These are phyloP conservation scores for Cairneyella variabilis DNA, from an alignment of 495 filamentous ascomycete species.

Conservation along the genomic window DNA sequence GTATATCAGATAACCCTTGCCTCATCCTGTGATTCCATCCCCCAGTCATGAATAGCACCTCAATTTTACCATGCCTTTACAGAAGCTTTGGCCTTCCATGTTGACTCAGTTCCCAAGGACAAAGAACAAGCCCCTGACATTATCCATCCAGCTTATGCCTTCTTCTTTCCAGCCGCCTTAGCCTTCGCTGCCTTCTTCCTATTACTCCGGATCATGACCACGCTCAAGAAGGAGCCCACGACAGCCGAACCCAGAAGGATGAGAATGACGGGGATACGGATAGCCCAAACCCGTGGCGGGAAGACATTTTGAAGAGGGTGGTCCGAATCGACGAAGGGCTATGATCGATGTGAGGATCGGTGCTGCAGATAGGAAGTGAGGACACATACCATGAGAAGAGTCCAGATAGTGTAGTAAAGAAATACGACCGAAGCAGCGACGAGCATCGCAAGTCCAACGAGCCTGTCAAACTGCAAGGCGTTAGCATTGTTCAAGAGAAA, in stretches of 20 bases:
- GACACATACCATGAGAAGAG: slow-evolving; percentile 78
- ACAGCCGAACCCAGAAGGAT: slow-evolving; percentile 88
- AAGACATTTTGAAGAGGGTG: slow-evolving; percentile 94
- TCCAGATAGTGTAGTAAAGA: slow-evolving; percentile 98
- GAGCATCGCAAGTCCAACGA: slow-evolving; percentile 97
- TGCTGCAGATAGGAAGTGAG: background rate
- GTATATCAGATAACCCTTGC: background rate
- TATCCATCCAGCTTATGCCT: slow-evolving; percentile 35
- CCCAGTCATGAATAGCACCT: too few species aligned
- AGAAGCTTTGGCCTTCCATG: background rate
- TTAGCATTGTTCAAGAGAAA: background rate
- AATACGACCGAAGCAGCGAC: slow-evolving; percentile 92
- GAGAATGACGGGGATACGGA: slow-evolving; percentile 96
- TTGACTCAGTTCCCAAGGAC: background rate
- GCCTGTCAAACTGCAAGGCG: slow-evolving; percentile 75
- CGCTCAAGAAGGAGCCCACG: slow-evolving; percentile 90
- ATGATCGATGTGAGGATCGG: slow-evolving; percentile 4
- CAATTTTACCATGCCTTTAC: too few species aligned
- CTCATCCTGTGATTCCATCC: background rate
- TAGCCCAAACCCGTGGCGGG: slow-evolving; percentile 96
- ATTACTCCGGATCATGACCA: slow-evolving; percentile 99
- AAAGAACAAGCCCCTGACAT: too few species aligned
- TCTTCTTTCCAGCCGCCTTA: slow-evolving; percentile 73
- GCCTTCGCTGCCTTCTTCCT: slow-evolving; percentile 94
- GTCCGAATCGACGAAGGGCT: slow-evolving; percentile 96